Evolutionary conservation across 441 rosid genomes (phyloP), one percentile per base, ranked within the genome.

Genomic region (Erodium moschatum): DNA sequence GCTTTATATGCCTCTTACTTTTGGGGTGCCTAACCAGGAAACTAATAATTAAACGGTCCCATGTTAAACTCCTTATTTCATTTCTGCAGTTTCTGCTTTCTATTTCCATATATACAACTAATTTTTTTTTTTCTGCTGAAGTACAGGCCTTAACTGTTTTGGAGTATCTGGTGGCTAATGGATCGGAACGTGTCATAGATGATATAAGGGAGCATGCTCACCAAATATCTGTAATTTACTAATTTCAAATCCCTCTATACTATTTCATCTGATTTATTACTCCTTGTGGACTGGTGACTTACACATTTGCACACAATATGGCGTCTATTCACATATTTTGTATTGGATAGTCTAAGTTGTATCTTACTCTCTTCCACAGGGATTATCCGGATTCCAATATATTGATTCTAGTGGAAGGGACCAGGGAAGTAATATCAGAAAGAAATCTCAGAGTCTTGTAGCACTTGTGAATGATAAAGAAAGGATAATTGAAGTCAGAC

Each of bases 391-490:
- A 66, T 95, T 95, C 76, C 99, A 86, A 70, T 95, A 95, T 75
- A 89, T 92, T 73, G 99, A 92, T 82, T 95, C 99, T 63, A 83
- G 88, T 71, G 97, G 97, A 76, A 85, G 87, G 84, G 99, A 95
- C 78, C 98, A 95, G 81, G 99, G 99, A 74, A 90, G 72, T 84
- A 95, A 92, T 83, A 94, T 95, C 65, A 83, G 99, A 76, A 95
- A 77, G 86, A 95, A 90, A 78, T 92, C 98, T 66, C 99, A 95
- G 85, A 73, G 85, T 80, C 93, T 95, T 67, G 97, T 95, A 72
- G 83, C 81, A 52, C 84, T 95, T 75, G 98, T 90, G 73, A 90
- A 86, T 80, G 98, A 95, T 83, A 95, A 92, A 77, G 99, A 92
- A 79, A 85, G 93, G 76, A 85, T 95, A 75, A 61, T 77, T 38